A percentile compares a stretch with the other conserved stretches of the same genome.
Evolutionary conservation across 345 rosid genomes (phyloP).

Genomic region (Brassica nigra): DNA sequence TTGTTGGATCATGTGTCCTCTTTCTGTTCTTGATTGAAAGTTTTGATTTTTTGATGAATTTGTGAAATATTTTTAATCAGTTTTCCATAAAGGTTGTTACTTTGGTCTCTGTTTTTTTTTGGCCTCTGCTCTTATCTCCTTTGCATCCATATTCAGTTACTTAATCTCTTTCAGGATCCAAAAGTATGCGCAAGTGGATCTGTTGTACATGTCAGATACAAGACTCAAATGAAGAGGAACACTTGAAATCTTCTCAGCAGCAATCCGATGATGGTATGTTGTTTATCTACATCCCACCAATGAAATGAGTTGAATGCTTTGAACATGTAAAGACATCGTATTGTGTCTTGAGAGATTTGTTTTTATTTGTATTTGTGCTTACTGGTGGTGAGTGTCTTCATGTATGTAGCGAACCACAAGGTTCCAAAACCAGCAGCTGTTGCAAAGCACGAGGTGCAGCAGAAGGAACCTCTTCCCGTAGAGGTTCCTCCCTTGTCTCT

Average conservation of each 20-base stretch:
- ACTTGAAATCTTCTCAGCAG: constrained; percentile 57
- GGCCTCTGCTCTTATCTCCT: background rate
- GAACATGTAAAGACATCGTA: background rate
- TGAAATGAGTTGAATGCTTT: background rate
- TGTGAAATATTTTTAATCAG: too few species aligned
- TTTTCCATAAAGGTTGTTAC: background rate
- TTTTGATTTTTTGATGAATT: background rate
- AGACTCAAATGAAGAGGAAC: constrained; percentile 69
- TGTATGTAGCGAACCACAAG: constrained; percentile 39
- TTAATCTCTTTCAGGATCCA: constrained; percentile 21
- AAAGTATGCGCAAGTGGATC: constrained; percentile 86
- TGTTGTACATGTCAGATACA: constrained; percentile 87
- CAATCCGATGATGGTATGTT: constrained; percentile 72
- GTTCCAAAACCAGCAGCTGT: constrained; percentile 55
- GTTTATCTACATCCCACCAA: constrained; percentile 11
- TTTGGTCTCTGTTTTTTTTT: background rate
- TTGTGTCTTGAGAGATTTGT: background rate
- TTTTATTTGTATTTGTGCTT: constrained; percentile 13
- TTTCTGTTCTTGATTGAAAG: background rate
- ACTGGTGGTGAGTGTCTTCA: constrained; percentile 10
- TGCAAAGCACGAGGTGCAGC: constrained; percentile 62
- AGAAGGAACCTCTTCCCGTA: constrained; percentile 59
- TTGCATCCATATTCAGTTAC: constrained; percentile 7
- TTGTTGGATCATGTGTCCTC: background rate
- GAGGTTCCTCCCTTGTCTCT: constrained; percentile 60